Conservation (phyloP, 192 early-diverging fungal genomes). For the Backusella liffmaniae region DNA sequence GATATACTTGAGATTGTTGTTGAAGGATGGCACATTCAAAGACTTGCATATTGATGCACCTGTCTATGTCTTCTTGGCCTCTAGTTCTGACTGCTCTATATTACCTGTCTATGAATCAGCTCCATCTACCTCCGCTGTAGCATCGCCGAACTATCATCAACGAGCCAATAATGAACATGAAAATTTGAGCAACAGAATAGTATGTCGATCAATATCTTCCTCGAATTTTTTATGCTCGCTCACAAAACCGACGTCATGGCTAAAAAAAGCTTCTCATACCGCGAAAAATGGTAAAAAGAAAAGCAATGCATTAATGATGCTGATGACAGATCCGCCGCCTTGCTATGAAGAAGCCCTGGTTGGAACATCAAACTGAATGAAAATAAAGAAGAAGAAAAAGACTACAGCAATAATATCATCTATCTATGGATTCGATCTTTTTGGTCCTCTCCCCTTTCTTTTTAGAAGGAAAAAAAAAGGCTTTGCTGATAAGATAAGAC, state of each 20-base stretch:
- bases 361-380: conserved; percentile 39
- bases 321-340: conserved; percentile 6
- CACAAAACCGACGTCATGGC: neutral
- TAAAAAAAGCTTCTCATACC: neutral
- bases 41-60: conserved; percentile 22
- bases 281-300: conserved; percentile 1
- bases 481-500: conserved; percentile 5
- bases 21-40: conserved; percentile 17
- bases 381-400: conserved; percentile 44
- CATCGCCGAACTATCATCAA: neutral
- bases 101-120: conserved; percentile 17
- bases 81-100: conserved; percentile 8
- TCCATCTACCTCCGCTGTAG: neutral
- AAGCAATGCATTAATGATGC: neutral
- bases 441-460: neutral
- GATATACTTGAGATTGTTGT: conserved; percentile 9
- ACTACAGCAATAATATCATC: conserved; percentile 34
- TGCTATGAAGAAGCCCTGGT: neutral
- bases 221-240: neutral
- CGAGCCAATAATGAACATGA: neutral
- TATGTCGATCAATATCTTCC: neutral
- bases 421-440: neutral
- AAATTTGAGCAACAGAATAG: neutral
- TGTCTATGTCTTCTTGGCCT: conserved; percentile 1
- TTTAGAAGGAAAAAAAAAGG: neutral